Conservation (phyloP, 768 basidiomycete genomes). For the Suillus clintonianus region DNA sequence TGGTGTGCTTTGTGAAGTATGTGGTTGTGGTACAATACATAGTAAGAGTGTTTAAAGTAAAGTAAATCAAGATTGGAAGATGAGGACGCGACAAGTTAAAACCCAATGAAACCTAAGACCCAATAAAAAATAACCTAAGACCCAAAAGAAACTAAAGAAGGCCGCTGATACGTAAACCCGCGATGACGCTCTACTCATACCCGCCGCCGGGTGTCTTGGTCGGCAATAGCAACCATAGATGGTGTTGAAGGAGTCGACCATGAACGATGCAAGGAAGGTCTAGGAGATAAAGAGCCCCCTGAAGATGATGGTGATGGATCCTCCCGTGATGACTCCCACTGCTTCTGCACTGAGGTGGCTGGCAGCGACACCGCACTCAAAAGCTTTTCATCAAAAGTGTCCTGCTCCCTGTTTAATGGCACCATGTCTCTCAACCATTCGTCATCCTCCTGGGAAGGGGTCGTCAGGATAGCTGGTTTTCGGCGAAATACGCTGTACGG, state of each 20-base stretch:
- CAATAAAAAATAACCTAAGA: background rate
- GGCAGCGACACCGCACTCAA: background rate
- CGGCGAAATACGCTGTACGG: conserved; percentile 51
- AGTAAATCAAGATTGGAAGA: background rate
- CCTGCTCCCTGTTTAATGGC: conserved; percentile 30
- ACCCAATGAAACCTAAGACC: background rate
- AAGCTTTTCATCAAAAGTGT: background rate
- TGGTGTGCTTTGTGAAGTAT: background rate
- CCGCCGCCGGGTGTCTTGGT: background rate
- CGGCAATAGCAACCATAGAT: background rate
- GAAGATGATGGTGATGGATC: conserved; percentile 23
- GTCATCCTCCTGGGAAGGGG: conserved; percentile 54
- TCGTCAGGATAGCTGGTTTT: conserved; percentile 30
- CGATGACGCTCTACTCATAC: background rate
- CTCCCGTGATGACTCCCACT: conserved; percentile 12
- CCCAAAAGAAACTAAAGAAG: background rate
- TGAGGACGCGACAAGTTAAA: background rate
- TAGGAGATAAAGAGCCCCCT: conserved; percentile 20
- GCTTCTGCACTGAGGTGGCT: conserved; percentile 2
- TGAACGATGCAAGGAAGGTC: conserved; percentile 23
- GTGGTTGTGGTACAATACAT: background rate
- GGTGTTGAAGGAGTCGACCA: conserved; percentile 14
- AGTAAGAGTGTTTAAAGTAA: background rate
- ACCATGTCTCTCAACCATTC: conserved; percentile 68
- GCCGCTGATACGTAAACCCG: background rate